A percentile compares a stretch with the other conserved stretches of the same genome.
Conservation (phyloP, 257 asterid species). For the Scutellaria minor region DNA sequence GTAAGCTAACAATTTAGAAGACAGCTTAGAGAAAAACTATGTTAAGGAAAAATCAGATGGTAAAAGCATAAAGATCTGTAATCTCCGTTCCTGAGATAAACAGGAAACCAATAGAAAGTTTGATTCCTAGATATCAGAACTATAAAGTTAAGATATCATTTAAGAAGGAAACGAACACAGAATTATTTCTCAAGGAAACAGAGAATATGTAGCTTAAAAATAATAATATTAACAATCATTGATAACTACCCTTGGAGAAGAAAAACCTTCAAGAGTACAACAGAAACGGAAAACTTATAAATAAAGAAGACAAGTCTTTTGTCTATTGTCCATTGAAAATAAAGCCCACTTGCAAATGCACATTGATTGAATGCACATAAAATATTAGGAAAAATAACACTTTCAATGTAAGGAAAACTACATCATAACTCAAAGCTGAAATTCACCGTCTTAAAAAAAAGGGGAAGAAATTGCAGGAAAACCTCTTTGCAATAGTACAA, state of each 20-base stretch:
- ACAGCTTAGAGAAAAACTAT: not conserved
- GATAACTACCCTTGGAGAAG: not conserved
- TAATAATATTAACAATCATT: not conserved
- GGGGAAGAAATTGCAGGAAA: not conserved
- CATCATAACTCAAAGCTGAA: slow-evolving; percentile 5
- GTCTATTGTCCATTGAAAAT: no score
- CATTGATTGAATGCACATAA: not conserved
- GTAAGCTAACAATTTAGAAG: not conserved
- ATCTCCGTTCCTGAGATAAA: not conserved
- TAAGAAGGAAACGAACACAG: not conserved
- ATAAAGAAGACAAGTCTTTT: not conserved
- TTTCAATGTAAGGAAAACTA: not conserved
- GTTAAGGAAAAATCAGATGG: not conserved
- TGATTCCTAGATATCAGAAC: not conserved
- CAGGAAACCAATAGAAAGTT: not conserved
- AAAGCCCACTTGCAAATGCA: not conserved
- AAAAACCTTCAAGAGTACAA: not conserved
- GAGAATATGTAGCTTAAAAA: not conserved
- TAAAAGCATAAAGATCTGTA: not conserved
- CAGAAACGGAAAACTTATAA: not conserved
- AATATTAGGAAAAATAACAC: not conserved
- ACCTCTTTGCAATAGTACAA: slow-evolving; percentile 11
- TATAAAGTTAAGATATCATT: not conserved
- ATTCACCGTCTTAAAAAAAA: slow-evolving; percentile 16
- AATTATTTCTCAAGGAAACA: not conserved